Evolutionary conservation across 495 filamentous ascomycete genomes (phyloP).

Genomic region (Penicillium salamii): DNA sequence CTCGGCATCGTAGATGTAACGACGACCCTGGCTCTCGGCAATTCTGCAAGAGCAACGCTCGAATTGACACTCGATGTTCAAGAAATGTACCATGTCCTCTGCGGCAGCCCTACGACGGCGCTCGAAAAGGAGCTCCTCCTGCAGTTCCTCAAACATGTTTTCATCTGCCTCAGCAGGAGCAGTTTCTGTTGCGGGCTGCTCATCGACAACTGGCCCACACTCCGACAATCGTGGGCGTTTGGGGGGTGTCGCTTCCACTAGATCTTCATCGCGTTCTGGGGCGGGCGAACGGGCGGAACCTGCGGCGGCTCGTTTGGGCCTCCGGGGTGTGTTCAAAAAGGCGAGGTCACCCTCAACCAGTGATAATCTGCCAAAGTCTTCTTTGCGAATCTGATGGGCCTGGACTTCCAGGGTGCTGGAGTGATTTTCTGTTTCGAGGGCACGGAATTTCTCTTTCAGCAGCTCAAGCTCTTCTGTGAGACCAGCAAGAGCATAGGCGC

Average conservation of each 20-base stretch:
- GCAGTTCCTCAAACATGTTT: conserved; percentile 56
- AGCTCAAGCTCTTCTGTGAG: conserved; percentile 72
- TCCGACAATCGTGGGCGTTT: conserved; percentile 62
- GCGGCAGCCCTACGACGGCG: conserved; percentile 62
- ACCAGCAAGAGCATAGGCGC: conserved; percentile 68
- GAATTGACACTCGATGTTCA: conserved; percentile 78
- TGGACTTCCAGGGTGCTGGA: conserved; percentile 29
- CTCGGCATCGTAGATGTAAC: conserved; percentile 49
- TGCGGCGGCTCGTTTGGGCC: conserved; percentile 59
- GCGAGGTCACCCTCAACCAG: conserved; percentile 35
- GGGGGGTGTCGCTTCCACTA: conserved; percentile 52
- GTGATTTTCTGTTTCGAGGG: conserved; percentile 61
- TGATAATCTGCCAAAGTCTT: conserved; percentile 30
- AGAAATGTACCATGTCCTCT: conserved; percentile 72
- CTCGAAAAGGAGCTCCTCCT: conserved; percentile 62
- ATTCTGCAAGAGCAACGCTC: conserved; percentile 65
- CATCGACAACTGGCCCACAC: conserved; percentile 39
- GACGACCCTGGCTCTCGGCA: conserved; percentile 46
- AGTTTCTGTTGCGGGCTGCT: conserved; percentile 24
- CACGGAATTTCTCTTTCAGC: conserved; percentile 57
- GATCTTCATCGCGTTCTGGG: conserved; percentile 49
- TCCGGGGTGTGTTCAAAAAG: conserved; percentile 32
- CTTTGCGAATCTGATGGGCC: conserved; percentile 27
- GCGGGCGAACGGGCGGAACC: conserved; percentile 44
- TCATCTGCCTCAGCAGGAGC: conserved; percentile 35